Conservation (phyloP, 129 eudicot species). For the Mikania micrantha region DNA sequence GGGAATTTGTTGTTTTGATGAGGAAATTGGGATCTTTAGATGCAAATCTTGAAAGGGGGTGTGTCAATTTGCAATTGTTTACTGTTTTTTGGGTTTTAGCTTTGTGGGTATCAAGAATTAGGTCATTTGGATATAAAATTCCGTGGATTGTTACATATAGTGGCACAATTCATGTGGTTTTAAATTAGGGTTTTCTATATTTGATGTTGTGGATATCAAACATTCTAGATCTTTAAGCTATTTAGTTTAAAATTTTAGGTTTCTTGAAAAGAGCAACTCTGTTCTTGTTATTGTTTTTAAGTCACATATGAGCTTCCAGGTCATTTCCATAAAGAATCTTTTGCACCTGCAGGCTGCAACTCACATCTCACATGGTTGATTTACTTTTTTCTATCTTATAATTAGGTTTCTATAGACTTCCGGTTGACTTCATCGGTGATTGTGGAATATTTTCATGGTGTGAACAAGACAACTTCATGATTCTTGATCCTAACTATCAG, state of each 20-base stretch:
- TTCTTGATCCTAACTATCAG: slow-evolving; percentile 13
- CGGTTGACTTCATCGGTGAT: slow-evolving; percentile 28
- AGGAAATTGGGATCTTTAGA: slow-evolving; percentile 7
- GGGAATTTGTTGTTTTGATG: background rate
- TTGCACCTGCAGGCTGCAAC: slow-evolving; percentile 6
- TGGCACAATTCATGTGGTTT: slow-evolving; percentile 5
- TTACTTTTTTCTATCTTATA: slow-evolving; percentile 18
- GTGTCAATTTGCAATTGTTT: background rate
- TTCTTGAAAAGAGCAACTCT: slow-evolving; percentile 2
- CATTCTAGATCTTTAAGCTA: slow-evolving; percentile 2
- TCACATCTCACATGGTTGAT: slow-evolving; percentile 21
- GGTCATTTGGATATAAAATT: background rate
- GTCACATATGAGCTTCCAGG: background rate
- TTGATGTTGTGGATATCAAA: background rate
- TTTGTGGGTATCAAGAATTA: slow-evolving; percentile 22
- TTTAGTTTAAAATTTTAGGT: background rate
- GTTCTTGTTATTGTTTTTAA: slow-evolving; percentile 9
- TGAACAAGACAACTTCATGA: slow-evolving; percentile 22
- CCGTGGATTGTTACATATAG: background rate
- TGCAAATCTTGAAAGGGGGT: slow-evolving; percentile 21
- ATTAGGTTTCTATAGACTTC: slow-evolving; percentile 30
- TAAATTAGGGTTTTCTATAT: background rate
- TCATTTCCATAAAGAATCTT: slow-evolving; percentile 12
- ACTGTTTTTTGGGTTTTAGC: background rate
- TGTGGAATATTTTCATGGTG: slow-evolving; percentile 17